These are phyloP conservation scores for Blastobotrys mokoenaii DNA, from an alignment of 805 yeast genomes.

Conservation along the genomic window DNA sequence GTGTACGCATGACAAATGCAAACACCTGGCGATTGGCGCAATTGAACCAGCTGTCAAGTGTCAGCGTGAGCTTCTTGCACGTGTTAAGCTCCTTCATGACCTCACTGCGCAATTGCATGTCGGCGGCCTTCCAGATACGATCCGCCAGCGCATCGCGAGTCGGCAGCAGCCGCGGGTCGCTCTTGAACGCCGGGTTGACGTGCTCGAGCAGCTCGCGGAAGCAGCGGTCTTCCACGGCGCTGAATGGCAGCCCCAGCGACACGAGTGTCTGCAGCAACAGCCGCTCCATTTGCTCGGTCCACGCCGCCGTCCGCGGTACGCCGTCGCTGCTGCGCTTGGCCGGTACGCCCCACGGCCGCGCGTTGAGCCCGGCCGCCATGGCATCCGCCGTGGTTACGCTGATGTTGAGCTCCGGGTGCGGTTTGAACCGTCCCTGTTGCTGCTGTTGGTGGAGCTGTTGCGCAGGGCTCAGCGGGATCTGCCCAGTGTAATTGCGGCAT, in stretches of 20 bases:
- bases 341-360: neutral
- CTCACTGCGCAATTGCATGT: neutral
- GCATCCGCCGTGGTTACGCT: neutral
- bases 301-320: neutral
- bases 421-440: neutral
- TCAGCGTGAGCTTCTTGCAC: constrained; percentile 1
- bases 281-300: constrained; percentile 1
- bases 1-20: neutral
- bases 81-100: neutral
- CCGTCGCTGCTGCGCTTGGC: neutral
- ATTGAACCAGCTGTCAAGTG: constrained; percentile 3
- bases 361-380: neutral
- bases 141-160: neutral
- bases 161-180: constrained; percentile 1
- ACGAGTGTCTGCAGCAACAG: neutral
- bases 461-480: neutral
- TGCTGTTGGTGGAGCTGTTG: neutral
- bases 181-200: neutral
- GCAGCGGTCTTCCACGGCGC: neutral
- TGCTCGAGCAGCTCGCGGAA: constrained; percentile 4
- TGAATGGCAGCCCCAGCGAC: neutral
- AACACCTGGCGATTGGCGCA: neutral
- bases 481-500: constrained; percentile 1
- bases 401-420: neutral
- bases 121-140: constrained; percentile 1